Conservation (phyloP, 176 grass and related monocot genomes). For the Bolboschoenus planiculmis region DNA sequence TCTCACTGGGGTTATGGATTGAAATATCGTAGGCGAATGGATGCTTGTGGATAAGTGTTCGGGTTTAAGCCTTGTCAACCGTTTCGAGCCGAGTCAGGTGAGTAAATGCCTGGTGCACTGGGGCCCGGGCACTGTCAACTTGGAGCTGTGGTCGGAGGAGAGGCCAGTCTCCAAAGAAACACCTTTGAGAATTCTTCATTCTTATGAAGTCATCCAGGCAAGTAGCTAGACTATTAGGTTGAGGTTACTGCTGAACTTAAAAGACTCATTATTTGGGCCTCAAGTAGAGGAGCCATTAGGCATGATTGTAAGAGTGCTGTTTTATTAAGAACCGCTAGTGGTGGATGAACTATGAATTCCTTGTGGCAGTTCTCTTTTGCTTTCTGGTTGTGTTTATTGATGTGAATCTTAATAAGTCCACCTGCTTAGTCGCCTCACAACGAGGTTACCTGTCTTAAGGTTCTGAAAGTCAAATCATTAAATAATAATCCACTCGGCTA, state of each 20-base stretch:
- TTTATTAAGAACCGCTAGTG: not conserved
- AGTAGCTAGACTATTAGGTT: not conserved
- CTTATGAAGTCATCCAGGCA: constrained; percentile 52
- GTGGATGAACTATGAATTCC: not conserved
- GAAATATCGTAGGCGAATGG: no score
- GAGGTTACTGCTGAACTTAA: not conserved
- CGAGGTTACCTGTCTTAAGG: no score
- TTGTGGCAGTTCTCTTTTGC: no score
- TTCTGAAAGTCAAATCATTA: not conserved
- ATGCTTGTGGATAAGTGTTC: no score
- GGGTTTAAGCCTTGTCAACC: no score
- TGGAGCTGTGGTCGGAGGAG: constrained; percentile 89
- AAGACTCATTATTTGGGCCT: not conserved
- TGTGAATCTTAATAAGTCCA: not conserved
- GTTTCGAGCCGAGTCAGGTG: no score
- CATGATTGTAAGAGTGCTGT: not conserved
- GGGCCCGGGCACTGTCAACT: constrained; percentile 64
- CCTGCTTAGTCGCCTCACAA: not conserved
- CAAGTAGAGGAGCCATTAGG: not conserved
- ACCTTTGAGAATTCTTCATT: constrained; percentile 59
- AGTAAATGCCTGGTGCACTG: no score
- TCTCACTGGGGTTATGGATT: no score
- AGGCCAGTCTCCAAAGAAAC: constrained; percentile 59
- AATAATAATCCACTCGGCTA: not conserved
- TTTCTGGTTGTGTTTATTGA: not conserved